Base-by-base conservation (phyloP, 2,329 filamentous ascomycete species). In the Pleochaeta shiraiana region DNA sequence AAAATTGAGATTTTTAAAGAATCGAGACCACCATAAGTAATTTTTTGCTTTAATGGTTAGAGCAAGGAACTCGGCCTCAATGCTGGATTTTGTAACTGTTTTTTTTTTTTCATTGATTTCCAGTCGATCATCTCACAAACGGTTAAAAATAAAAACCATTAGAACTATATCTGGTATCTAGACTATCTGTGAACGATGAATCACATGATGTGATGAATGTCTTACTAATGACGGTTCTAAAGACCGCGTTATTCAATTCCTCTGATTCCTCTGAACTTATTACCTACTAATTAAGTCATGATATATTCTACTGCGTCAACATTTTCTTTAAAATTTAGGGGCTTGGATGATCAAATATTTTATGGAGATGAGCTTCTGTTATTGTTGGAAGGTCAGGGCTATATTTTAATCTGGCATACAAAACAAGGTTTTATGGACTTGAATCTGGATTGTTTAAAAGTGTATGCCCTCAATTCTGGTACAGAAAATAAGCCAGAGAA, bases 11-110 rank as follows among this genome's bases (percentile, higher is more conserved):
- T 26, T 65, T 50, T 67, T 65, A 11, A 59, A 30, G 9, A 28
- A 3, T 30, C 53, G 53, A 28, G 26, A 30, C 53, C 53, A 61
- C 57, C 57, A 65, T 68, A 12, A 67, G 19, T 45, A 63, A 28
- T 50, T 16, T 16, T 47, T 45, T 16, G 21, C 34, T 24, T n/a
- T 47, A 14, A 45, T 28, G 37, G 19, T 62, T 14, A 37, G n/a
- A 39, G 33, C 59, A 26, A 59, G 53, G 3, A 59, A 26, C 24
- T 59, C 53, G 16, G 53, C 24, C 12, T 30, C 28, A 7, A 26
- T 39, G 28, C 21, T 24, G 4, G 30, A 62, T 45, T 28, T 62
- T 39, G 55, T 34, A 14, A 34, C 55, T 31, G 12, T 31, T 34
- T 34, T 31, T 31, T 31, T 11, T 26, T 60, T 60, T 31, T 24